phyloP scores from a whole-genome alignment of 2,329 filamentous ascomycete species.

The Fusarium circinatum region DNA sequence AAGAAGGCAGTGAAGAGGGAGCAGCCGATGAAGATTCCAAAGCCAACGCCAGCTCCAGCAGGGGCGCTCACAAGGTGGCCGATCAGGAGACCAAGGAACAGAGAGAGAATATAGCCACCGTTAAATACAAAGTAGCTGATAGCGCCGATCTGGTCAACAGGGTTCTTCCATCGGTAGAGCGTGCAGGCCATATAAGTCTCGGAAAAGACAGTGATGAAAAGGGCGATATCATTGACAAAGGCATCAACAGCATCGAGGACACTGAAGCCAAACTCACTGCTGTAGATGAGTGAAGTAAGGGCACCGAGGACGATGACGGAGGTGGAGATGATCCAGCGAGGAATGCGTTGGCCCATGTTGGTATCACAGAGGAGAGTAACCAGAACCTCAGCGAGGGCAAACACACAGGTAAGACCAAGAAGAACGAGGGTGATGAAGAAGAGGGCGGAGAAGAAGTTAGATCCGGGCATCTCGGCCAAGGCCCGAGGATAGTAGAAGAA shows the following conservation, averaged over 20 bases:
- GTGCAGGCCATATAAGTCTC: slow-evolving; percentile 61
- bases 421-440: slow-evolving; percentile 65
- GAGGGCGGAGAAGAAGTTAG: slow-evolving; percentile 64
- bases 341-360: slow-evolving; percentile 49
- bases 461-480: slow-evolving; percentile 63
- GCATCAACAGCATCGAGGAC: slow-evolving; percentile 62
- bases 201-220: slow-evolving; percentile 63
- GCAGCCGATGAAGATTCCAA: slow-evolving; percentile 58
- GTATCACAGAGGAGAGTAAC: slow-evolving; percentile 52
- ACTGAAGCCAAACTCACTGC: slow-evolving; percentile 64
- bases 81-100: slow-evolving; percentile 58
- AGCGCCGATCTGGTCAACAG: slow-evolving; percentile 54
- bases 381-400: slow-evolving; percentile 34
- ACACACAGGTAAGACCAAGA: slow-evolving; percentile 59
- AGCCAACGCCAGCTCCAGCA: slow-evolving; percentile 59
- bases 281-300: slow-evolving; percentile 62
- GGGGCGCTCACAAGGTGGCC: slow-evolving; percentile 55
- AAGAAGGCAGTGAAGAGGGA: slow-evolving; percentile 49
- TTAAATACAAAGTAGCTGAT: slow-evolving; percentile 56
- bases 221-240: slow-evolving; percentile 62
- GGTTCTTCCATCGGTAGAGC: slow-evolving; percentile 59
- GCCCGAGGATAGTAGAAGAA: slow-evolving; percentile 65
- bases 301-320: slow-evolving; percentile 56
- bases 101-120: slow-evolving; percentile 59
- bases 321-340: slow-evolving; percentile 56